Evolutionary conservation across 768 basidiomycete species (phyloP).

Genomic region (Tricholoma saponaceum): DNA sequence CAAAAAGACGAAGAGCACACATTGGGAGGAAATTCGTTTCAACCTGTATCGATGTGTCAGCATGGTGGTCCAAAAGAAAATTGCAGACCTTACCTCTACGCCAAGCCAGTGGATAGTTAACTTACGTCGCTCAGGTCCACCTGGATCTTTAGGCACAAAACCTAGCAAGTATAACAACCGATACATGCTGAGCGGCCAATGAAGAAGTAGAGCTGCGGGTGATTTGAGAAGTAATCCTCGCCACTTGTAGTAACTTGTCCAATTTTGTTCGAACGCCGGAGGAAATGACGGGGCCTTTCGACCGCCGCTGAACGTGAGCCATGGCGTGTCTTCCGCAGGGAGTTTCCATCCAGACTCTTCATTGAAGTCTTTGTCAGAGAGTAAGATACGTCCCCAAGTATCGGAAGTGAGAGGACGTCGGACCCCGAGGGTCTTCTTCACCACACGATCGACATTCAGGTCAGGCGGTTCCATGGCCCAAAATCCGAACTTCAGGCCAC

Average conservation of each 20-base stretch:
- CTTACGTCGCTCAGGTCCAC: too few species aligned
- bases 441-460: background rate
- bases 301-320: background rate
- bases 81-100: too few species aligned
- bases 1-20: background rate
- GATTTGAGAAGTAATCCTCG: background rate
- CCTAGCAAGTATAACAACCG: background rate
- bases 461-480: background rate
- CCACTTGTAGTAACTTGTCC: background rate
- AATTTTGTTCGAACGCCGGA: background rate
- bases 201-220: background rate
- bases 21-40: too few species aligned
- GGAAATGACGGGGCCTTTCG: background rate
- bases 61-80: too few species aligned
- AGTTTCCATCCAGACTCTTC: background rate
- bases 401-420: background rate
- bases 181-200: background rate
- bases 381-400: background rate
- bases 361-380: background rate
- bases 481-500: background rate
- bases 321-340: background rate
- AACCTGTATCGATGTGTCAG: too few species aligned
- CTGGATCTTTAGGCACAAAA: background rate
- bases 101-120: too few species aligned
- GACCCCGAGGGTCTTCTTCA: background rate